Evolutionary conservation across 805 yeast genomes (phyloP), one percentile per base, ranked within the genome.

Genomic region (Kockiozyma suomiensis): DNA sequence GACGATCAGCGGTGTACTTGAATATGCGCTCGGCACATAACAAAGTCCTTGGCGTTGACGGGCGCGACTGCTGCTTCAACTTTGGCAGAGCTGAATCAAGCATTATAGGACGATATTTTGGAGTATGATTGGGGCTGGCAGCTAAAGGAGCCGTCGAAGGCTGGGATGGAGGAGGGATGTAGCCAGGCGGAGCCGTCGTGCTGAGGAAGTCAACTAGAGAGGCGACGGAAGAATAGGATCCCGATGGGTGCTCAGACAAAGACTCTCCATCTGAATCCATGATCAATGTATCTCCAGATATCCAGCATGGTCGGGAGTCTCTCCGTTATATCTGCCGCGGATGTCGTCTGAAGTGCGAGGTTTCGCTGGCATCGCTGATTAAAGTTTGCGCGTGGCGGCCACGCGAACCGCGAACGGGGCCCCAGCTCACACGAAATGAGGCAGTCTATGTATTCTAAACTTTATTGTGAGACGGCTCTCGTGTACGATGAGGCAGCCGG

Each of bases 11-110:
- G 13, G 65, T 61, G 45, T 42, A 58, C 40, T 51, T 57, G 49
- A 61, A 48, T 33, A 50, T 25, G 21, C 65, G 61, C 37, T 49
- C 56, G 3, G 62, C 61, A 17, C 58, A 58, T 5, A 58, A 50
- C 17, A 61, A 50, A 33, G 54, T 54, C 8, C 48, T 37, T 17
- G 57, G 61, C 12, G 54, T 42, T 37, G 37, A 35, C 42, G 50
- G 50, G n/a, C n/a, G n/a, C n/a, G n/a, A n/a, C 42, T 42, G 49
- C 32, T 19, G 33, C 33, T 43, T 45, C 19, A 8, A 8, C 30
- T 35, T 28, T 5, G 21, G 23, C 33, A 23, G 8, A 10, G 56
- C 32, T 4, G 19, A 21, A 32, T n/a, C 50, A 19, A 41, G 5
- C 40, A 32, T 23, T 13, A 26, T 33, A 5, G 54, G 46, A 6